phyloP scores from a whole-genome alignment of 2,329 filamentous ascomycete genomes.

The Bipolaris gigantea region DNA sequence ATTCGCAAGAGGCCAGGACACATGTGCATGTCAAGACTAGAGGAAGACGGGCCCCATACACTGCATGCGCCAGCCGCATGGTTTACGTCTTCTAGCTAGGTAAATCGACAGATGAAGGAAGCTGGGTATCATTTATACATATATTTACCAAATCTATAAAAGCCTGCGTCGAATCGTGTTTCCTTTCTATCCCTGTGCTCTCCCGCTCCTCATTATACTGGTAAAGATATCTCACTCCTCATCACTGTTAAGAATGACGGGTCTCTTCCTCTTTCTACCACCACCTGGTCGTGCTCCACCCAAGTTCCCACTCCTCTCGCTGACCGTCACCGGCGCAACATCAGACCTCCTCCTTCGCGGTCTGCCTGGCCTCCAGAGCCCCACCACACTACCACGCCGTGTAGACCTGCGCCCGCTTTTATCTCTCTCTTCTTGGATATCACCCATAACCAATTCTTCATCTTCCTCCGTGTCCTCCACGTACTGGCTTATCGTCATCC shows the following conservation, averaged over 20 bases:
- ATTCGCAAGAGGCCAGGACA: too few relatives aligned
- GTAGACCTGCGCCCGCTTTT: not conserved
- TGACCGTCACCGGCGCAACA: conserved; percentile 5
- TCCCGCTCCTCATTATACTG: not conserved
- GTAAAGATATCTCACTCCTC: conserved; percentile 11
- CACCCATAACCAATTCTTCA: conserved; percentile 8
- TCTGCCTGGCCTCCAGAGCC: not conserved
- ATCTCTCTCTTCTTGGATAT: not conserved
- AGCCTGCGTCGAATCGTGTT: not conserved
- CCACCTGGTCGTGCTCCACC: conserved; percentile 10
- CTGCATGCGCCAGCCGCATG: not conserved
- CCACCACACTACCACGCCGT: not conserved
- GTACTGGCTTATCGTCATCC: conserved; percentile 2
- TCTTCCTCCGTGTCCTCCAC: conserved; percentile 18
- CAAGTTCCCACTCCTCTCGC: conserved; percentile 6
- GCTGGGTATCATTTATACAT: not conserved
- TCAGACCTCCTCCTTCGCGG: not conserved
- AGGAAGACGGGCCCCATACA: too few relatives aligned
- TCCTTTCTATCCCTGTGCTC: not conserved
- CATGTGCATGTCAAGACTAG: not conserved
- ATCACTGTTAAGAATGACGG: conserved; percentile 16
- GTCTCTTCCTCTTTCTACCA: conserved; percentile 20
- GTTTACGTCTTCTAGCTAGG: not conserved
- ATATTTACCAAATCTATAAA: not conserved
- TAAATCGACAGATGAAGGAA: not conserved